phyloP scores from a whole-genome alignment of 257 asterid genomes.

The Solanum peruvianum region DNA sequence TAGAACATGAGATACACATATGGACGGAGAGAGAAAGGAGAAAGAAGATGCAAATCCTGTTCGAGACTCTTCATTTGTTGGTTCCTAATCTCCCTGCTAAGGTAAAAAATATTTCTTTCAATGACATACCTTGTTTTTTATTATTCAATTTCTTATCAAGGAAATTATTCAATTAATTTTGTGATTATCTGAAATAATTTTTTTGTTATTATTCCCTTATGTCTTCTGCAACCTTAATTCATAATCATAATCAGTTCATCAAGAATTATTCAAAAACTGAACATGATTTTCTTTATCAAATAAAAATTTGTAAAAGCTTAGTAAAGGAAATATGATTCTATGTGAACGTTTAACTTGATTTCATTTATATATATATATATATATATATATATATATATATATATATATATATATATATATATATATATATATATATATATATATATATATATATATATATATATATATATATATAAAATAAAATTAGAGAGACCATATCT shows the following conservation, averaged over 20 bases:
- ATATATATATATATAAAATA: no score
- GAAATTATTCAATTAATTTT: neutral
- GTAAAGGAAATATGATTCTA: neutral
- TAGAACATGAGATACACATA: slow-evolving; percentile 65
- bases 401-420: no score
- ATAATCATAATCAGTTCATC: neutral
- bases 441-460: no score
- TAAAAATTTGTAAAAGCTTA: neutral
- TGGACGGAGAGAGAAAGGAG: slow-evolving; percentile 84
- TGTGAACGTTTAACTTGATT: neutral
- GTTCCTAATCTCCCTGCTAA: slow-evolving; percentile 76
- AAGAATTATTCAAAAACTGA: neutral
- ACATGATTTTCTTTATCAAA: neutral
- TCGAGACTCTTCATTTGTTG: slow-evolving; percentile 59
- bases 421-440: no score
- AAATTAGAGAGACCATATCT: no score
- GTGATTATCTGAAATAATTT: neutral
- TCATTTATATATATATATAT: no score
- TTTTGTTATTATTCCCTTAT: no score
- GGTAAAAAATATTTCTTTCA: slow-evolving; percentile 18
- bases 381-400: no score
- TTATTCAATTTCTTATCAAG: neutral
- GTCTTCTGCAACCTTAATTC: no score
- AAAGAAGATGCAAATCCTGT: slow-evolving; percentile 81
- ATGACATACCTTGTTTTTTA: neutral